Base-by-base conservation (phyloP, 495 filamentous ascomycete genomes). In the Xylaria bambusicola region DNA sequence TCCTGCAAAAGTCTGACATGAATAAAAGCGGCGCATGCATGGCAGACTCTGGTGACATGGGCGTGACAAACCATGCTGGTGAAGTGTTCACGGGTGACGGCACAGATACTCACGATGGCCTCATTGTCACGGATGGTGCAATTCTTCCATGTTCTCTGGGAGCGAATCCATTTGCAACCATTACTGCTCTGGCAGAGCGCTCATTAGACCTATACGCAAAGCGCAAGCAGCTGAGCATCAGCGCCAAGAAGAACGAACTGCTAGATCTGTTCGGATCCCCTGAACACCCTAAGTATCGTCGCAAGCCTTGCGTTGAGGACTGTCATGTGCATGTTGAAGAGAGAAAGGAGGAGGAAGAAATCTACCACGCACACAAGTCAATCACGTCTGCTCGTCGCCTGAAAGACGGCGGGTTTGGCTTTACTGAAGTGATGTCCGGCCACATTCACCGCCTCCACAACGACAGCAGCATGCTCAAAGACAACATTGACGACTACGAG, bases 161-260 rank as follows among this genome's bases (percentile, higher is more conserved):
- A 27, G 83, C 84, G 12, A 89, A 89, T 63, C 85, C 85, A n/a
- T 82, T 88, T 56, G 87, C 84, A 15, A 90, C 86, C 2, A 88
- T 89, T 36, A 80, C 86, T 0, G 85, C 87, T 18, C 75, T 90
- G 23, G 84, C 87, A 0, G 86, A 88, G 69, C 77, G 86, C 29
- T 82, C 80, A 0, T 75, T 88, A 9, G 80, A 82, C 50, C 68
- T 71, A 2, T 77, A 84, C 45, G 71, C 75, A 6, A 58, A 66
- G 56, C 67, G 72, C 35, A 54, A 74, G 12, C 62, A 66, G 1
- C 74, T 84, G 27, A 58, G 53, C 18, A 81, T 88, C 54, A 78
- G 82, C 67, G 66, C 77, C 1, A 78, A 77, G 17, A 63, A 62
- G 50, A 90, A 89, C 65, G 76, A 67, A 38, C 62, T 75, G 44